Percentiles rank a stretch among this genome's conserved stretches.
Evolutionary conservation across 805 yeast genomes (phyloP).

Genomic region (Wickerhamiella bombiphila): DNA sequence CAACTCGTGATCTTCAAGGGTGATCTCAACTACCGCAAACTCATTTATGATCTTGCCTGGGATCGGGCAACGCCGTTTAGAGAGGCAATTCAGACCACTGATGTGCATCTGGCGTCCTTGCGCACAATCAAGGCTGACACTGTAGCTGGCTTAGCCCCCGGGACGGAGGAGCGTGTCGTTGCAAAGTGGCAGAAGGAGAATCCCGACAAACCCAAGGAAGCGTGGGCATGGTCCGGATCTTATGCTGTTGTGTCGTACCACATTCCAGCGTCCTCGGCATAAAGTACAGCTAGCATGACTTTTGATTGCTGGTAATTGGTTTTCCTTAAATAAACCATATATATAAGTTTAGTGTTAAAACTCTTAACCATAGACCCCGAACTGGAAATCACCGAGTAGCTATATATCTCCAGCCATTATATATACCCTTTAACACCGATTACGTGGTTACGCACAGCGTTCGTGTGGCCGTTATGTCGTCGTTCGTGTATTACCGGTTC

Average conservation of each 20-base stretch:
- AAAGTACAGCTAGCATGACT: background rate
- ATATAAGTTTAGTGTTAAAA: too few species aligned
- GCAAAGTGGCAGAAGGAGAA: slow-evolving; percentile 37
- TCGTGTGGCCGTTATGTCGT: slow-evolving; percentile 72
- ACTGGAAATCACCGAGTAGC: too few species aligned
- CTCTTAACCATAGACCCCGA: too few species aligned
- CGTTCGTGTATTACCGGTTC: slow-evolving; percentile 76
- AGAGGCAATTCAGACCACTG: slow-evolving; percentile 48
- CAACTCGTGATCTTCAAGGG: slow-evolving; percentile 82
- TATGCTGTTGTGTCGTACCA: slow-evolving; percentile 53
- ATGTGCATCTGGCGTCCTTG: slow-evolving; percentile 54
- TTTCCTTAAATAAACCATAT: too few species aligned
- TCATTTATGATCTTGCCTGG: slow-evolving; percentile 88
- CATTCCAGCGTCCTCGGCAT: background rate
- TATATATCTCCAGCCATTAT: too few species aligned
- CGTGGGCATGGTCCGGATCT: slow-evolving; percentile 82
- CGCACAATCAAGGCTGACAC: slow-evolving; percentile 97
- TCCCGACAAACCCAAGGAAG: slow-evolving; percentile 51
- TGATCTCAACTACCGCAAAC: slow-evolving; percentile 86
- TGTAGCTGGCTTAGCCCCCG: slow-evolving; percentile 62
- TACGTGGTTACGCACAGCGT: too few species aligned
- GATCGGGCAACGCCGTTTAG: slow-evolving; percentile 60
- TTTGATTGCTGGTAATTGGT: background rate
- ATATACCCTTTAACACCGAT: too few species aligned
- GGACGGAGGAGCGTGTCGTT: slow-evolving; percentile 54